Percentiles rank a stretch among this genome's conserved stretches.
phyloP scores from a whole-genome alignment of 78 protist genomes.

The Polysphondylium violaceum region DNA sequence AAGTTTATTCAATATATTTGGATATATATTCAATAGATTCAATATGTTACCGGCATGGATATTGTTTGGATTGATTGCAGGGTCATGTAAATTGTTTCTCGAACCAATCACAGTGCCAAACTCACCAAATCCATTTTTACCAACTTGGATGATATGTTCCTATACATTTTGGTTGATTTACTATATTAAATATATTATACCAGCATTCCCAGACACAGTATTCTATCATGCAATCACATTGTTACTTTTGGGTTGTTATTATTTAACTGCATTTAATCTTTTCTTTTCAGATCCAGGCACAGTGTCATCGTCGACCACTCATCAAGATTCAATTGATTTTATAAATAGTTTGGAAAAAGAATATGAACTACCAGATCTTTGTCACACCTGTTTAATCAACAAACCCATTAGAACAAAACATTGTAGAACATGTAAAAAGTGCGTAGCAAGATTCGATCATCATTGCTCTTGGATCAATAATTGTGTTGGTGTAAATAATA shows the following conservation, averaged over 20 bases:
- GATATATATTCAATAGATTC: conserved; percentile 15
- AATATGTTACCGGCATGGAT: conserved; percentile 17
- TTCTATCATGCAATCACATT: conserved; percentile 14
- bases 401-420: conserved; percentile 85
- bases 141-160: conserved; percentile 55
- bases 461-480: conserved; percentile 89
- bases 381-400: conserved; percentile 63
- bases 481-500: conserved; percentile 86
- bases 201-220: conserved; percentile 26
- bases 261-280: conserved; percentile 32
- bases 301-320: background rate
- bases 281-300: conserved; percentile 64
- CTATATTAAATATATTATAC: conserved; percentile 37
- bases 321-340: conserved; percentile 63
- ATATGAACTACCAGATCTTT: conserved; percentile 54
- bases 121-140: conserved; percentile 56
- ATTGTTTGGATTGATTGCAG: background rate
- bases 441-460: conserved; percentile 88
- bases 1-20: conserved; percentile 1
- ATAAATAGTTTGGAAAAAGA: conserved; percentile 35
- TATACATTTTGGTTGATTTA: conserved; percentile 10
- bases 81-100: conserved; percentile 32
- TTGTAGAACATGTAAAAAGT: conserved; percentile 82
- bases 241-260: background rate
- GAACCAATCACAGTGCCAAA: conserved; percentile 25